Percentiles rank a stretch among this genome's conserved stretches.
Conservation (phyloP, 768 basidiomycete species). For the Pholiota conissans region DNA sequence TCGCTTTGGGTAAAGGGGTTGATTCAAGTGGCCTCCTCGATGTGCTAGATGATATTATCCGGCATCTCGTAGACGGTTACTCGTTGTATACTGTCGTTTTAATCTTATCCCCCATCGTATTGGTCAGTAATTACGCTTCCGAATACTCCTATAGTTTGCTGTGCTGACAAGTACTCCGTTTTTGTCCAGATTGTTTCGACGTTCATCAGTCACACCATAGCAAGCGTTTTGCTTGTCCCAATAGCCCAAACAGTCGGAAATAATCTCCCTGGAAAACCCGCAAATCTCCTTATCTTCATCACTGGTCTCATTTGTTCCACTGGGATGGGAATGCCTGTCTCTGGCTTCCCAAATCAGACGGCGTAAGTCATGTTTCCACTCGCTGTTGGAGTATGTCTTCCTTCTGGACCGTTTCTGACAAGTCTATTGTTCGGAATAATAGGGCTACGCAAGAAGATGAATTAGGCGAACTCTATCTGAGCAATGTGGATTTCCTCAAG, state of each 20-base stretch:
- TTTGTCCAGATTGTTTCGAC: constrained; percentile 74
- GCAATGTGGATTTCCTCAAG: constrained; percentile 87
- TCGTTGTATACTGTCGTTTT: constrained; percentile 70
- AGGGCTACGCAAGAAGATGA: constrained; percentile 95
- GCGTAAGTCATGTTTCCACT: constrained; percentile 62
- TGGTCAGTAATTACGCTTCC: constrained; percentile 46
- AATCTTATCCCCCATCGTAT: constrained; percentile 65
- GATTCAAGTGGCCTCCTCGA: constrained; percentile 84
- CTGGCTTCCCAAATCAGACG: constrained; percentile 98
- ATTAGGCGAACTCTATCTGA: constrained; percentile 84
- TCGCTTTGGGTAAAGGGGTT: constrained; percentile 93
- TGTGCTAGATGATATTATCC: constrained; percentile 67
- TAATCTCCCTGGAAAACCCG: constrained; percentile 68
- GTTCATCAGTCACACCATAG: constrained; percentile 97
- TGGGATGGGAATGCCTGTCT: constrained; percentile 98
- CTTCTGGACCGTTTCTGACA: constrained; percentile 7
- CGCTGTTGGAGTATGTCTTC: constrained; percentile 5
- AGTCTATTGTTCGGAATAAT: constrained; percentile 17
- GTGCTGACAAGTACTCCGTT: constrained; percentile 38
- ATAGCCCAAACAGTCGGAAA: constrained; percentile 89
- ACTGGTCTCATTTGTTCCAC: constrained; percentile 91
- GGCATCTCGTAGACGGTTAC: constrained; percentile 58
- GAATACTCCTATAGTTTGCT: constrained; percentile 27
- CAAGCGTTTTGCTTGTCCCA: constrained; percentile 94
- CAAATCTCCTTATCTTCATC: constrained; percentile 88